Evolutionary conservation across 306 rosid genomes (phyloP), one percentile per base, ranked within the genome.

Genomic region (Fragaria ananassa): DNA sequence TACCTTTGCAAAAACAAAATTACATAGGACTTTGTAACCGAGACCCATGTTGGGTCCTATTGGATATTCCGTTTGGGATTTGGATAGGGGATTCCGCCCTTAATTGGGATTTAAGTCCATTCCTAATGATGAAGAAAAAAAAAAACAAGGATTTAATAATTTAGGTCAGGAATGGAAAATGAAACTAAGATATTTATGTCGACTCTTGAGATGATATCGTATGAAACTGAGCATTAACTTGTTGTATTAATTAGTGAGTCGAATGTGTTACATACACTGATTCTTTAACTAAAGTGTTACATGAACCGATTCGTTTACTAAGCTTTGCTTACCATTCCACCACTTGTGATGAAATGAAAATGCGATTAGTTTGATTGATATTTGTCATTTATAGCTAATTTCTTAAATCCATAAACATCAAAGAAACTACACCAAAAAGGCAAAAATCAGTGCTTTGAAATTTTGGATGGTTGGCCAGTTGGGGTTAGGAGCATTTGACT

Each of bases 71-170:
- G 25, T 9, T 64, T 31, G 44, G 44, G 11, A 6, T 6, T 15
- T 64, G 21, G 70, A 37, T 65, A 65, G 70, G 70, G 47, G 44
- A 37, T 65, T 65, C 70, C 27, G 29, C 70, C 70, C 42, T 0
- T 35, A 18, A 13, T 63, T 27, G 23, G 68, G 21, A 62, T 62
- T 63, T 60, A 54, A 21, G 11, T 19, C 53, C 51, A 47, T 31
- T 31, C 14, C 18, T 47, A 10, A 10, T 0, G 47, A 44, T 44
- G 10, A 44, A 44, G 13, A 44, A 44, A 10, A 10, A 42, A 0
- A 42, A 42, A 42, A 29, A 29, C 31, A 29, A 29, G 31, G 12
- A 42, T 1, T 8, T 9, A 8, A 42, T 41, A 1, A 8, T 42
- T 42, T 42, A 8, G 1, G 46, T 42, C 10, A 8, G 46, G 46